Conservation (phyloP, 108 stramenopile genomes). For the Cyclotella cryptica region DNA sequence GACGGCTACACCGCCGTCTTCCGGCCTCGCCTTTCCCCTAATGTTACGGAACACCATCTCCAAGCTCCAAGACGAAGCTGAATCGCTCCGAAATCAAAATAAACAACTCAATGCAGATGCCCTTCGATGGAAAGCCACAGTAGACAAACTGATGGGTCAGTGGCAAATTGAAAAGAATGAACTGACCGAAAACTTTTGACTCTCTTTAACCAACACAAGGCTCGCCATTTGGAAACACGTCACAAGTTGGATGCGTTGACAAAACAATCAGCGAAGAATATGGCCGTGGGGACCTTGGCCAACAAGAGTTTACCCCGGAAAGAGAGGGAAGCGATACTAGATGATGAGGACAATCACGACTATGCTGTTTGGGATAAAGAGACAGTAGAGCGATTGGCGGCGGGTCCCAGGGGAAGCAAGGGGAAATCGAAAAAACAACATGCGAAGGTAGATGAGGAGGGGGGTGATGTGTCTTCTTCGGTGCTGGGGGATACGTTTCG, state of each 20-base stretch:
- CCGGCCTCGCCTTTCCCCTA: constrained; percentile 34
- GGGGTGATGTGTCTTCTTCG: neutral
- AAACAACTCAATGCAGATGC: constrained; percentile 34
- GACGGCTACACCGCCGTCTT: constrained; percentile 1
- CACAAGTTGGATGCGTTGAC: constrained; percentile 40
- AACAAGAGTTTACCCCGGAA: constrained; percentile 4
- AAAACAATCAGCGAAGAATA: neutral
- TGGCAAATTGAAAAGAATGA: constrained; percentile 55
- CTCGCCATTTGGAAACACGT: constrained; percentile 40
- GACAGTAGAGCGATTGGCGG: constrained; percentile 40
- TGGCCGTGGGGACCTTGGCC: neutral
- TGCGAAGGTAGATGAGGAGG: neutral
- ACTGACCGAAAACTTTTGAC: constrained; percentile 46
- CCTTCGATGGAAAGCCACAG: constrained; percentile 38
- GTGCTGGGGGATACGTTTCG: constrained; percentile 5
- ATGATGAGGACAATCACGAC: constrained; percentile 52
- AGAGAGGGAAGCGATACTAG: constrained; percentile 20
- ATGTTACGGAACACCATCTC: constrained; percentile 41
- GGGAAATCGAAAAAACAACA: neutral
- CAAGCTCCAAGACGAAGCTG: constrained; percentile 55
- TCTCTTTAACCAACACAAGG: constrained; percentile 54
- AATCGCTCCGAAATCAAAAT: constrained; percentile 42
- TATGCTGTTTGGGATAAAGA: constrained; percentile 42
- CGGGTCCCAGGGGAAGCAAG: constrained; percentile 20
- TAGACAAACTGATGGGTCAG: constrained; percentile 35